phyloP scores from a whole-genome alignment of 2,329 filamentous ascomycete species.

The Monascus ruber region DNA sequence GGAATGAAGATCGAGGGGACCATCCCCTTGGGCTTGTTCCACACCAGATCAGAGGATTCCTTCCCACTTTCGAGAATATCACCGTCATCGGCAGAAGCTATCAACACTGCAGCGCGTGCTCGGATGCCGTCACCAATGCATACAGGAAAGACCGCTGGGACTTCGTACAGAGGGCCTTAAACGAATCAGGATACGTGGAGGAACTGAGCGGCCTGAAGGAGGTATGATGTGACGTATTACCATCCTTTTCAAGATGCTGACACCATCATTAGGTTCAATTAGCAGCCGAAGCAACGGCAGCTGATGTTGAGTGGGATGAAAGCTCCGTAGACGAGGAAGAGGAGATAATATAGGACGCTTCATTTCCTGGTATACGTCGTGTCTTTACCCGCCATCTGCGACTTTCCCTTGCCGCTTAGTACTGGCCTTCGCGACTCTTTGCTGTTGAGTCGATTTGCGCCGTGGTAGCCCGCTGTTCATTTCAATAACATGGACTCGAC shows the following conservation, averaged over 20 bases:
- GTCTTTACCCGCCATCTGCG: too few relatives aligned
- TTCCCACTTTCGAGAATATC: constrained; percentile 49
- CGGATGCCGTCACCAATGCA: constrained; percentile 40
- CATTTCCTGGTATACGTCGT: too few relatives aligned
- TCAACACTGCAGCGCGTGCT: constrained; percentile 53
- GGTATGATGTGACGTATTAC: constrained; percentile 21
- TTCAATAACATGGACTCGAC: too few relatives aligned
- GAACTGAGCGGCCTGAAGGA: constrained; percentile 51
- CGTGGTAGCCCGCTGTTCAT: too few relatives aligned
- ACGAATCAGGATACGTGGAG: constrained; percentile 53
- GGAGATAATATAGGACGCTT: constrained; percentile 9
- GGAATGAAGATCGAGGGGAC: constrained; percentile 22
- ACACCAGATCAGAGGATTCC: constrained; percentile 53
- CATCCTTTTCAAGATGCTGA: constrained; percentile 8
- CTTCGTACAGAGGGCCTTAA: constrained; percentile 49
- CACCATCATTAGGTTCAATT: constrained; percentile 28
- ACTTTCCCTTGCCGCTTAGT: too few relatives aligned
- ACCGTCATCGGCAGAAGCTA: constrained; percentile 47
- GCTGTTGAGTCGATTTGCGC: too few relatives aligned
- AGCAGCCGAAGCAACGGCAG: constrained; percentile 34
- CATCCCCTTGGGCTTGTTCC: constrained; percentile 45
- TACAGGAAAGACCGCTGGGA: constrained; percentile 48
- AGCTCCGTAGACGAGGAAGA: constrained; percentile 28
- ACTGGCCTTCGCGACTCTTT: too few relatives aligned
- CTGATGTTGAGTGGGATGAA: constrained; percentile 36